Conservation (phyloP, 768 basidiomycete genomes). For the Tulasnella calospora region DNA sequence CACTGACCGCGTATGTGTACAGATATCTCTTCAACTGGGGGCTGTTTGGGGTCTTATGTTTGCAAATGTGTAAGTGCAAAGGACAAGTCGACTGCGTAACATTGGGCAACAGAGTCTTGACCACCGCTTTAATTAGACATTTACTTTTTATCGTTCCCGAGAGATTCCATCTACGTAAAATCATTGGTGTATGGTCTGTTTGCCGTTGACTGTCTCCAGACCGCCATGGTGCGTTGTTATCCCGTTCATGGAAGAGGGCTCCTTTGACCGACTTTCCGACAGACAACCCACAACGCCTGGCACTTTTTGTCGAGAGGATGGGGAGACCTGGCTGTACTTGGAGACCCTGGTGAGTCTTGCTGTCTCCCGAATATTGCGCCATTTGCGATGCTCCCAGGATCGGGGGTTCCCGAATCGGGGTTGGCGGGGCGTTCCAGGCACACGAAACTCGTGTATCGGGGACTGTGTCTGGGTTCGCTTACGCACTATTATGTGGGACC, state of each 20-base stretch:
- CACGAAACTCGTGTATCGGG: neutral
- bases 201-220: conserved; percentile 6
- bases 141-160: conserved; percentile 27
- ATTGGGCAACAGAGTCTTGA: neutral
- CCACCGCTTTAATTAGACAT: conserved; percentile 15
- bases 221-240: neutral
- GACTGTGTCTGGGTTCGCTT: neutral
- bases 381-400: neutral
- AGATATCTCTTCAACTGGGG: conserved; percentile 28
- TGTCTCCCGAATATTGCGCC: neutral
- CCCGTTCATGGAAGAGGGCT: no score
- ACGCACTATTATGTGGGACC: neutral
- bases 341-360: conserved; percentile 20
- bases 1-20: neutral
- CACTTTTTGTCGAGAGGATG: conserved; percentile 25
- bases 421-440: neutral
- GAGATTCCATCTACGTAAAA: conserved; percentile 19
- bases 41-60: conserved; percentile 25
- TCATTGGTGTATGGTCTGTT: conserved; percentile 13
- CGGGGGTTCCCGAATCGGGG: neutral
- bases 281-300: conserved; percentile 28
- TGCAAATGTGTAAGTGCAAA: conserved; percentile 22
- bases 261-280: neutral
- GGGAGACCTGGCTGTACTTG: conserved; percentile 22
- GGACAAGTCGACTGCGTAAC: neutral